Evolutionary conservation across 306 rosid genomes (phyloP), one percentile per base, ranked within the genome.

Genomic region (Prinsepia uniflora): DNA sequence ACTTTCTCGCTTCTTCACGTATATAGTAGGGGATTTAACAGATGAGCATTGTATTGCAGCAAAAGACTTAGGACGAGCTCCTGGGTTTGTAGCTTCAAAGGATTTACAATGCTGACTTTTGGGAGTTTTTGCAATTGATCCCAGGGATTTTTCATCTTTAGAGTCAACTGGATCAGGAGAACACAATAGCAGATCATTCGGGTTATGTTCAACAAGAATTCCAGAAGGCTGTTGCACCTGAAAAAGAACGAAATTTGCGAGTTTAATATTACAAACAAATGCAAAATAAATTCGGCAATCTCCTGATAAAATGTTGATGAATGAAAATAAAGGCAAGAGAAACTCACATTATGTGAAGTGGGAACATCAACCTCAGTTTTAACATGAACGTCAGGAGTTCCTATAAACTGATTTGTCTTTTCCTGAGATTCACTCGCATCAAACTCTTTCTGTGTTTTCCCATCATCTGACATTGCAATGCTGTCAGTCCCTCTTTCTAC

Each of bases 151-250:
- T 22, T 80, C 86, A 67, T 85, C 79, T 82, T 77, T 81, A 44
- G 78, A 76, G 58, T 75, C 82, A 77, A 78, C 72, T 83, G 79
- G 86, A 74, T 74, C 73, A 7, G 90, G 91, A 75, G 96, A 86
- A 80, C 75, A 49, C 72, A 87, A 63, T 39, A 72, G 72, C 54
- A 77, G 70, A 79, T 89, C 88, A 71, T 91, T 89, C 61, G 76
- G 62, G 73, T 95, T 78, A 63, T 72, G 95, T 72, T 91, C 93
- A 66, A 55, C 58, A 72, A 95, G 83, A 73, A 89, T 76, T 64
- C 79, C 84, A 49, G 88, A 84, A 70, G 84, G 86, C 52, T 78
- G 85, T 55, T 78, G 85, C 74, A 61, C 86, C 90, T 85, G 86
- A 41, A 70, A 78, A 77, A 13, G 2, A 13, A 45, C 40, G 48